Evolutionary conservation across 192 early-diverging fungal genomes (phyloP).

Genomic region (Coemansia sp.): DNA sequence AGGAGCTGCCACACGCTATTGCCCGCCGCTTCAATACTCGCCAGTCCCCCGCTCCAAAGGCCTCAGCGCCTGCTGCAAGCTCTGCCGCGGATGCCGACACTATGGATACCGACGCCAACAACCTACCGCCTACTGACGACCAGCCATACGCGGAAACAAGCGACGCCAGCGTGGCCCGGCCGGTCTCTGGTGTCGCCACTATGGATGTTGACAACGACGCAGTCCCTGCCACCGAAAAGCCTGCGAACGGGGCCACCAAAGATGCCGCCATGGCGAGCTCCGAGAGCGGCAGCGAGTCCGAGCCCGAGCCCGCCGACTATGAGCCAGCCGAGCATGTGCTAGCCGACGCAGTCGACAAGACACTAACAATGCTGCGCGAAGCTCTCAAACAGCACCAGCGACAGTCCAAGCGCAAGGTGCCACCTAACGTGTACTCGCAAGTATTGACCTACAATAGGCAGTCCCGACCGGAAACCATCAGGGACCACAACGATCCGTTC

Average conservation of each 20-base stretch:
- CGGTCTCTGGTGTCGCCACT: background rate
- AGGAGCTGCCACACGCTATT: constrained; percentile 75
- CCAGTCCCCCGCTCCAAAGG: background rate
- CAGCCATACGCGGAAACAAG: background rate
- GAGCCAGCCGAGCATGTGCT: background rate
- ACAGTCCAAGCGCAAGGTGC: constrained; percentile 72
- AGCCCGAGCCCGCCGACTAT: background rate
- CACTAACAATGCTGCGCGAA: constrained; percentile 57
- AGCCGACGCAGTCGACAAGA: constrained; percentile 22
- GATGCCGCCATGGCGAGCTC: background rate
- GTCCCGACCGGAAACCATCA: constrained; percentile 63
- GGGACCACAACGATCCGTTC: constrained; percentile 90
- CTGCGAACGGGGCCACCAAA: constrained; percentile 11
- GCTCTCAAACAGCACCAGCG: constrained; percentile 78
- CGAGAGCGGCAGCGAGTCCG: background rate
- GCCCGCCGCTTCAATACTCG: constrained; percentile 58
- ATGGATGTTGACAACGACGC: background rate
- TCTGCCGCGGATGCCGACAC: background rate
- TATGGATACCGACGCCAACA: constrained; percentile 16
- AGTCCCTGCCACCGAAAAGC: background rate
- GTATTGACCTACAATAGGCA: constrained; percentile 72
- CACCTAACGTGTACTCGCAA: constrained; percentile 71
- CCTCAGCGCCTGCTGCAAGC: background rate
- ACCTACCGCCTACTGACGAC: background rate
- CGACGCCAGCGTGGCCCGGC: background rate